Conservation (phyloP, 768 basidiomycete genomes). For the Tulasnella sp. region DNA sequence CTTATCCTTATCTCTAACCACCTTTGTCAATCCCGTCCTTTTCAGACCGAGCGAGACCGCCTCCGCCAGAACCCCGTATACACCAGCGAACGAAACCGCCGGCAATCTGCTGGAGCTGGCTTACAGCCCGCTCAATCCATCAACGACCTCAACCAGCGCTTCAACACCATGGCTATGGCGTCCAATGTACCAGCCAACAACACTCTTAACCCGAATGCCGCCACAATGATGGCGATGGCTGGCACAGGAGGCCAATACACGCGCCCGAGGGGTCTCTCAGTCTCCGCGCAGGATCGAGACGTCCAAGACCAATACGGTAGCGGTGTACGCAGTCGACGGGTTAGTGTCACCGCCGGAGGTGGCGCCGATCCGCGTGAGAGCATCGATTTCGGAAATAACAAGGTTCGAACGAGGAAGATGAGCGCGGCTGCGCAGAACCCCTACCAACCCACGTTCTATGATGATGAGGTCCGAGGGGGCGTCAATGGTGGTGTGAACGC, state of each 20-base stretch:
- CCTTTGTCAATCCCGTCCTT: not conserved
- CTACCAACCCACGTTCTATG: not conserved
- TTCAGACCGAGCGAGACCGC: conserved; percentile 5
- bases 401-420: not conserved
- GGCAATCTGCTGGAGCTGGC: not conserved
- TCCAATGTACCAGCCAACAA: not conserved
- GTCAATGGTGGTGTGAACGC: not conserved
- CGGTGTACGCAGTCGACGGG: not conserved
- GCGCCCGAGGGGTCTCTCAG: conserved; percentile 2
- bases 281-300: not conserved
- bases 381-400: not conserved
- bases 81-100: not conserved
- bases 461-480: not conserved
- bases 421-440: not conserved
- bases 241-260: not conserved
- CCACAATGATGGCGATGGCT: not conserved
- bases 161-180: not conserved
- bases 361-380: not conserved
- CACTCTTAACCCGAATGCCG: not conserved
- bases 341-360: not conserved
- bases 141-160: not conserved
- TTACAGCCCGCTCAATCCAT: conserved; percentile 1
- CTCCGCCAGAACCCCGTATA: conserved; percentile 2
- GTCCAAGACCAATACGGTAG: not conserved
- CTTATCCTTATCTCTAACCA: not conserved